Base-by-base conservation (phyloP, 257 asterid species). In the Orobanche coerulescens region DNA sequence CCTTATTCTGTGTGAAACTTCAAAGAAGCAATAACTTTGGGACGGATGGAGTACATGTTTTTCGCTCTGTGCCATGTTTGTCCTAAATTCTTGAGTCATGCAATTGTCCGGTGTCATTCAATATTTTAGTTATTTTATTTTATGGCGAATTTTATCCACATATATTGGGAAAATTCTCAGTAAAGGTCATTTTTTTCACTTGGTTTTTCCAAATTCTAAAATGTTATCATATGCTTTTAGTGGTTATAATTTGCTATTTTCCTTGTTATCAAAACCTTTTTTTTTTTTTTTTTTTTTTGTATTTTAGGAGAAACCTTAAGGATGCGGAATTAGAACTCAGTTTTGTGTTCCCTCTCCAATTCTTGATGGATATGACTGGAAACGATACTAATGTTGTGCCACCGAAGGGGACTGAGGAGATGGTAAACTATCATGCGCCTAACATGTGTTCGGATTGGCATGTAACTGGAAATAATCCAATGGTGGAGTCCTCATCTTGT, bases 401-500 rank as follows among this genome's bases (percentile, higher is more conserved):
- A 60, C 76, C 75, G 13, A 84, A 73, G 53, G 67, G 67, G 74
- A 81, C 62, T 50, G 81, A 69, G 54, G 78, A 72, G 64, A 64
- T 72, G 7, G 56, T 76, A 72, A 66, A 43, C 42, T 79, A 71
- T 68, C 75, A 74, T 55, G 62, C 82, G 24, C 54, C 83, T 37
- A 64, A 78, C 62, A 46, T 73, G 53, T 58, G 77, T 15, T 66
- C 82, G 23, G 78, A 85, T 4, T 83, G 91, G 95, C 82, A 73
- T 69, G 59, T 81, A 42, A 73, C 43, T 62, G 79, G 73, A 20
- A 62, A 43, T 23, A 73, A 66, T 68, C 58, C 75, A 11, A 73
- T 71, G 78, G 54, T 73, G 30, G 76, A 76, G 49, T 61, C 70
- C 10, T 67, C 76, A 46, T 63, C 76, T 68, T 58, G 72, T 74